phyloP scores from a whole-genome alignment of 1,139 yeast species.

The Wickerhamomyces sp. region DNA sequence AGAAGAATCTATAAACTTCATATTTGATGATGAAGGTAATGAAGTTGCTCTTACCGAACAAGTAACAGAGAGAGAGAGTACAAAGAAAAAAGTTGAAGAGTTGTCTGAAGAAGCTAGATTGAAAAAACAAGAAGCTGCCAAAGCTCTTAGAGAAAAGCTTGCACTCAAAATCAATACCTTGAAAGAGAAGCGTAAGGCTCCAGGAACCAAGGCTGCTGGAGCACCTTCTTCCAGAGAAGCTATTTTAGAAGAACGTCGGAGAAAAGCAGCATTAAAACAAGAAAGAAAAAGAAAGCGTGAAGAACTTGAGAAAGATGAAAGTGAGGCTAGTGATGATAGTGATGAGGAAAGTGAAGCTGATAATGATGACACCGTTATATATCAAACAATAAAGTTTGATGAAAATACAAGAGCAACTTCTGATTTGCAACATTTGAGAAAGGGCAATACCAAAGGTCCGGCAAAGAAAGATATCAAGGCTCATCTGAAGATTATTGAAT shows the following conservation, averaged over 20 bases:
- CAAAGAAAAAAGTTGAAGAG: constrained; percentile 9
- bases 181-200: constrained; percentile 85
- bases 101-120: constrained; percentile 23
- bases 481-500: constrained; percentile 72
- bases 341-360: constrained; percentile 33
- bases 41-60: constrained; percentile 32
- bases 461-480: constrained; percentile 81
- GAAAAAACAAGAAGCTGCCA: constrained; percentile 40
- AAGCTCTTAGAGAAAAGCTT: constrained; percentile 64
- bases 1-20: constrained; percentile 42
- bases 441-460: constrained; percentile 67
- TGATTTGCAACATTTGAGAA: constrained; percentile 60
- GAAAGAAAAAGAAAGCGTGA: constrained; percentile 34
- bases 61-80: constrained; percentile 7
- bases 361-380: constrained; percentile 45
- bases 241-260: constrained; percentile 55
- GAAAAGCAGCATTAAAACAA: constrained; percentile 37
- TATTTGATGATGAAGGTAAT: constrained; percentile 79
- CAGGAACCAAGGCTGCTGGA: constrained; percentile 75
- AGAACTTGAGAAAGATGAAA: constrained; percentile 36
- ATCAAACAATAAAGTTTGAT: constrained; percentile 76
- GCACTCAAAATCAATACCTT: constrained; percentile 66
- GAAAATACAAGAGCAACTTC: constrained; percentile 84
- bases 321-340: constrained; percentile 33
- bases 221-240: constrained; percentile 82